Evolutionary conservation across 257 asterid genomes (phyloP), one percentile per base, ranked within the genome.

Genomic region (Przewalskia tangutica): DNA sequence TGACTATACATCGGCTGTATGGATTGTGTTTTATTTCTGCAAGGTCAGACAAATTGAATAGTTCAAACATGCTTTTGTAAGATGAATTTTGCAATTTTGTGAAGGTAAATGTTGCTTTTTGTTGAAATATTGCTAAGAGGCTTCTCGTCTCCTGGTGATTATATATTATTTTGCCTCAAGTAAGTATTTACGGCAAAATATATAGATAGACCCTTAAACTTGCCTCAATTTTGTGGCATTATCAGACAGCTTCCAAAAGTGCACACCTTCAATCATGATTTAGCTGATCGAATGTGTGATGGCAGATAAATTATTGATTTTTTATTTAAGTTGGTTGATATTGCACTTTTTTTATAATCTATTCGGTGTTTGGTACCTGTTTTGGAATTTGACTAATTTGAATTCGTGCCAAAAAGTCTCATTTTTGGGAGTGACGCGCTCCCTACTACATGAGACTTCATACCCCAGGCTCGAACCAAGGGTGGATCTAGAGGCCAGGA

Each of bases 241-340:
- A 63, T 59, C 8, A 81, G 84, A 23, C 91, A 86, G 34, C 84
- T 84, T 82, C 88, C 93, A 0, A 86, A 84, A 27, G 85, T 83
- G 2, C 89, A 85, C 2, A 82, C 88, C 63, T 88, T 88, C 56
- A 88, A 84, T 46, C 87, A 83, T 62, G 76, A 68, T 16, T 84
- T 89, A 55, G 83, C 88, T 0, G 92, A 89, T 42, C 83, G 91
- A 17, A 55, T 81, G 38, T 84, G 86, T 42, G 87, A 88, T 77
- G 91, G 92, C 10, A 90, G 86, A 6, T 81, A 89, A 18, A 60
- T 90, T 51, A 82, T 90, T 48, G 91, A 90, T 71, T 90, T 86
- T 88, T 50, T 86, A 7, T 88, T 89, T 90, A 89, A 84, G 91
- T 79, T 14, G 16, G 1, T 76, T 18, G 32, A 27, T 27, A 27